Conservation (phyloP, 495 filamentous ascomycete genomes). For the Lindgomyces ingoldianus region DNA sequence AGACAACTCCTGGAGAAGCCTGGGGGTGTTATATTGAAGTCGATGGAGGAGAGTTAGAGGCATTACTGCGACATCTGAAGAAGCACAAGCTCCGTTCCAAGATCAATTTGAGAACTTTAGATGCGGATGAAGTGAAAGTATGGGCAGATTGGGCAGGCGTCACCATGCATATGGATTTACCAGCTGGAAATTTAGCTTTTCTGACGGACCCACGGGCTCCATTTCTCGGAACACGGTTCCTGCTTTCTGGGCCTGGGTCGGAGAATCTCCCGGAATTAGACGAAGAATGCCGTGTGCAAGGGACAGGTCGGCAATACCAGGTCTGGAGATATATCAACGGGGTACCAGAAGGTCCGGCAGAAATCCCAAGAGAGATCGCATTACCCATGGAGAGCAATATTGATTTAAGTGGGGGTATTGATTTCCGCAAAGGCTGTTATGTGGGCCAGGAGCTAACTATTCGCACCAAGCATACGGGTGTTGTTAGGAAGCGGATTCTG, state of each 20-base stretch:
- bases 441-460: constrained; percentile 96
- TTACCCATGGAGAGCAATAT: constrained; percentile 83
- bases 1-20: constrained; percentile 44
- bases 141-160: constrained; percentile 54
- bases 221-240: constrained; percentile 60
- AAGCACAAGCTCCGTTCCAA: constrained; percentile 83
- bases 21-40: constrained; percentile 77
- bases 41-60: constrained; percentile 63
- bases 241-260: constrained; percentile 49
- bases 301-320: constrained; percentile 2
- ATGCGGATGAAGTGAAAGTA: constrained; percentile 56
- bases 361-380: constrained; percentile 68
- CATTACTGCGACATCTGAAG: constrained; percentile 68
- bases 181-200: neutral
- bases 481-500: constrained; percentile 87
- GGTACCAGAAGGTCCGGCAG: constrained; percentile 78
- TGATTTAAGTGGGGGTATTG: constrained; percentile 77
- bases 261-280: constrained; percentile 73
- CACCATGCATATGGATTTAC: neutral
- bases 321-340: constrained; percentile 74
- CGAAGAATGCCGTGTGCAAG: constrained; percentile 71
- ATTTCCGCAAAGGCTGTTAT: constrained; percentile 96
- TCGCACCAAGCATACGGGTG: constrained; percentile 87
- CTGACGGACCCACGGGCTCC: constrained; percentile 57
- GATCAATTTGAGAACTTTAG: constrained; percentile 64